Evolutionary conservation across 2,329 filamentous ascomycete species (phyloP).

Genomic region (Pseudocercospora musae): DNA sequence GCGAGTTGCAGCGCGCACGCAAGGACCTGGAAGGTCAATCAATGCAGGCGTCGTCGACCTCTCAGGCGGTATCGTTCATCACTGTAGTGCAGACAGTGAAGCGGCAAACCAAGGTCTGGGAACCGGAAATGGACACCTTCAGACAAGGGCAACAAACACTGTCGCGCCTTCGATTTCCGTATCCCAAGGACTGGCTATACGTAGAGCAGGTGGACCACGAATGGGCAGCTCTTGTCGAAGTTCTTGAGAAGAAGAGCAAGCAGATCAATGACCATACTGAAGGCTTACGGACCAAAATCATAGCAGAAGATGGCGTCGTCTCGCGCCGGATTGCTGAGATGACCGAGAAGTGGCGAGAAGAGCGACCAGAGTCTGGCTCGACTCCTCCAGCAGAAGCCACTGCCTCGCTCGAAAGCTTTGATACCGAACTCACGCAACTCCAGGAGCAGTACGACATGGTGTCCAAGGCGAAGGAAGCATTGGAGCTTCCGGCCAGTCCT

Average conservation of each 20-base stretch:
- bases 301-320: constrained; percentile 88
- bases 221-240: constrained; percentile 90
- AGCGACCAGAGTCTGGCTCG: constrained; percentile 93
- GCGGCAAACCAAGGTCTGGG: constrained; percentile 89
- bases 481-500: constrained; percentile 77
- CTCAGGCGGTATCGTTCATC: constrained; percentile 96
- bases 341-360: constrained; percentile 83
- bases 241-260: constrained; percentile 86
- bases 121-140: constrained; percentile 93
- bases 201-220: constrained; percentile 95
- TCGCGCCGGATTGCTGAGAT: constrained; percentile 84
- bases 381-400: constrained; percentile 88
- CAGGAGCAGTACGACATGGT: constrained; percentile 91
- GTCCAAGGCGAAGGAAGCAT: constrained; percentile 90
- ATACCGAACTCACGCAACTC: constrained; percentile 77
- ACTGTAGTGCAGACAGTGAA: constrained; percentile 96
- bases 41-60: constrained; percentile 89
- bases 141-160: constrained; percentile 92
- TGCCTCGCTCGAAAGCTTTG: constrained; percentile 75
- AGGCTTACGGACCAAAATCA: constrained; percentile 89
- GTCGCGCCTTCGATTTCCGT: constrained; percentile 86
- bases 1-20: constrained; percentile 85
- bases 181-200: constrained; percentile 88
- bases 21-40: constrained; percentile 88
- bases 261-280: constrained; percentile 96